phyloP scores from a whole-genome alignment of 2,329 filamentous ascomycete species.

The Pseudogymnoascus pannorum region DNA sequence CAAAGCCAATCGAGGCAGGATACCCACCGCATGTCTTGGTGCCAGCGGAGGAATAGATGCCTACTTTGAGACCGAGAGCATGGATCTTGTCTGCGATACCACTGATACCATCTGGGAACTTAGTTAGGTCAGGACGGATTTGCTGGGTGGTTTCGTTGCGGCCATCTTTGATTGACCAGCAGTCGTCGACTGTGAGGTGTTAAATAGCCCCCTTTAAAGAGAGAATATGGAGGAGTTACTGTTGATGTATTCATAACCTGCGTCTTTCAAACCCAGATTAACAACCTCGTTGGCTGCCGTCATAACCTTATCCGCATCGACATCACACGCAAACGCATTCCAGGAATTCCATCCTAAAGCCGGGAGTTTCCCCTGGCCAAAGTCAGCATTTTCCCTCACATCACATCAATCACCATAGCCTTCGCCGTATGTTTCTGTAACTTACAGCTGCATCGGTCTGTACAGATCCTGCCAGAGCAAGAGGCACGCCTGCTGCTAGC shows the following conservation, averaged over 20 bases:
- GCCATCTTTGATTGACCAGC: slow-evolving; percentile 43
- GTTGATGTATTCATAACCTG: slow-evolving; percentile 50
- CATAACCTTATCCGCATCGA: slow-evolving; percentile 40
- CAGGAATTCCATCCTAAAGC: slow-evolving; percentile 42
- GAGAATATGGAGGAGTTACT: slow-evolving; percentile 20
- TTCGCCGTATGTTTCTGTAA: background rate
- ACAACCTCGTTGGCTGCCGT: slow-evolving; percentile 39
- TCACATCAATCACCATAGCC: background rate
- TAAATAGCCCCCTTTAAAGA: background rate
- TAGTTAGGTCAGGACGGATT: slow-evolving; percentile 39
- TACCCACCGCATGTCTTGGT: slow-evolving; percentile 32
- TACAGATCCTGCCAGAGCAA: background rate
- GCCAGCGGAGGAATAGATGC: slow-evolving; percentile 54
- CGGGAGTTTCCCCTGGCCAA: slow-evolving; percentile 19
- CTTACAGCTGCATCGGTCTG: background rate
- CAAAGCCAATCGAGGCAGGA: slow-evolving; percentile 48
- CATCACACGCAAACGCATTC: slow-evolving; percentile 45
- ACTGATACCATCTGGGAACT: slow-evolving; percentile 53
- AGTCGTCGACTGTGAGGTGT: slow-evolving; percentile 44
- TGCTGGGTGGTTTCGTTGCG: slow-evolving; percentile 37
- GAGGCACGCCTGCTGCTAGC: background rate
- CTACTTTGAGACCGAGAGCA: slow-evolving; percentile 50
- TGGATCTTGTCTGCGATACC: slow-evolving; percentile 48
- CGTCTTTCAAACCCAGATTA: slow-evolving; percentile 40
- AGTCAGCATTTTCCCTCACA: background rate